phyloP scores from a whole-genome alignment of 1,284 basidiomycete species.

The Ustilago lituana region DNA sequence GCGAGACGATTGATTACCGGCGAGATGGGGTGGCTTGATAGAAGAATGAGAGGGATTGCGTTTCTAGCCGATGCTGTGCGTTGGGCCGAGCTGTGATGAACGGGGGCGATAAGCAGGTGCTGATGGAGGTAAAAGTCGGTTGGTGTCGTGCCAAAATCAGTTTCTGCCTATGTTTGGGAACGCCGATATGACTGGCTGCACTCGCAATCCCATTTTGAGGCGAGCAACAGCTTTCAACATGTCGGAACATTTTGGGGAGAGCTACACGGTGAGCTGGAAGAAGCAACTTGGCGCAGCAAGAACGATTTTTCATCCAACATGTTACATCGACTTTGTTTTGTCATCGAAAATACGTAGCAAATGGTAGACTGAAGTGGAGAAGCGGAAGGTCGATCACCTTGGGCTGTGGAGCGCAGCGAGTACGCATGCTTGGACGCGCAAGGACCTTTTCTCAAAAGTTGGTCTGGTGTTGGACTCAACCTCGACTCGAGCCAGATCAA shows the following conservation, averaged over 20 bases:
- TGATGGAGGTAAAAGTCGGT: not conserved
- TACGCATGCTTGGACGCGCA: conserved; percentile 47
- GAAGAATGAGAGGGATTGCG: too few relatives aligned
- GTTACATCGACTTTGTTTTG: too few relatives aligned
- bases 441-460: conserved; percentile 37
- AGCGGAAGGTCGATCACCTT: conserved; percentile 39
- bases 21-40: too few relatives aligned
- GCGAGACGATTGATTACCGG: not conserved
- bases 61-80: not conserved
- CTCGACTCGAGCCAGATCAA: not conserved
- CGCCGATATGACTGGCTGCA: conserved; percentile 16
- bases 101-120: too few relatives aligned
- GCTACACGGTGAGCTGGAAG: conserved; percentile 19
- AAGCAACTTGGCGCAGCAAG: not conserved
- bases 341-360: too few relatives aligned
- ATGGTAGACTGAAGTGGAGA: conserved; percentile 6
- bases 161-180: too few relatives aligned
- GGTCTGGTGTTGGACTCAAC: conserved; percentile 2
- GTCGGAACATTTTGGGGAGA: not conserved
- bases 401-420: conserved; percentile 22
- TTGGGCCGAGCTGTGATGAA: not conserved
- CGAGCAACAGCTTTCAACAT: conserved; percentile 18
- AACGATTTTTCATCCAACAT: not conserved
- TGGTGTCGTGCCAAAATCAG: not conserved
- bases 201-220: not conserved